Evolutionary conservation across 2,329 filamentous ascomycete genomes (phyloP), one percentile per base, ranked within the genome.

Genomic region (Penicillium psychrosexuale): DNA sequence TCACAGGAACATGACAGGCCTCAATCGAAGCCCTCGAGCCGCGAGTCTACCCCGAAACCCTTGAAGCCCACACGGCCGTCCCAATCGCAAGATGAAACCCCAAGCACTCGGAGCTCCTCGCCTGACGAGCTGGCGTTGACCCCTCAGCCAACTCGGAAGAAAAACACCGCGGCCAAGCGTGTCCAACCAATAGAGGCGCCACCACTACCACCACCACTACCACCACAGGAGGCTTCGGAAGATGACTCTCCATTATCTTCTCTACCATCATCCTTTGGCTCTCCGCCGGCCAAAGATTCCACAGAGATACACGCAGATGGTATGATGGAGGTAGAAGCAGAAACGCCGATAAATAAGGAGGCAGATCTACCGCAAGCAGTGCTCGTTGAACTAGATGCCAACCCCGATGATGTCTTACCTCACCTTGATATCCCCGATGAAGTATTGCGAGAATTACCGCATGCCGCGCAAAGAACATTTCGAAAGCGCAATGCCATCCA

Each of bases 401-500:
- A 47, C 5, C 34, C 57, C n/a, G 58, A 66, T 22, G 56, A 62
- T 15, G 33, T 61, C 28, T 50, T 66, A 8, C 56, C 61, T 7
- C 47, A 61, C 11, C 47, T 66, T 9, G 66, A 72, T 13, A 62
- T 72, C 11, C 60, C 65, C 0, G 64, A 68, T 12, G 66, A 70
- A 9, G 47, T 71, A 17, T 28, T 70, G 43, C 60, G 50, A 27
- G 62, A 71, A 53, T 27, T 67, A 31, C 55, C 59, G 28, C 66
- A 62, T 31, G 67, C 67, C 15, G 46, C 52, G n/a, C 65, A 69
- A 55, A 69, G 74, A 53, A 66, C 64, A 4, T 63, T 80, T 22
- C 69, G 78, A 48, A 69, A 76, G 52, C 73, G 78, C 37, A 78
- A 77, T 59, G 72, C 76, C 8, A 79, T 79, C 46, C 78, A 80